Evolutionary conservation across 768 basidiomycete species (phyloP).

Genomic region (Psilocybe cubensis): DNA sequence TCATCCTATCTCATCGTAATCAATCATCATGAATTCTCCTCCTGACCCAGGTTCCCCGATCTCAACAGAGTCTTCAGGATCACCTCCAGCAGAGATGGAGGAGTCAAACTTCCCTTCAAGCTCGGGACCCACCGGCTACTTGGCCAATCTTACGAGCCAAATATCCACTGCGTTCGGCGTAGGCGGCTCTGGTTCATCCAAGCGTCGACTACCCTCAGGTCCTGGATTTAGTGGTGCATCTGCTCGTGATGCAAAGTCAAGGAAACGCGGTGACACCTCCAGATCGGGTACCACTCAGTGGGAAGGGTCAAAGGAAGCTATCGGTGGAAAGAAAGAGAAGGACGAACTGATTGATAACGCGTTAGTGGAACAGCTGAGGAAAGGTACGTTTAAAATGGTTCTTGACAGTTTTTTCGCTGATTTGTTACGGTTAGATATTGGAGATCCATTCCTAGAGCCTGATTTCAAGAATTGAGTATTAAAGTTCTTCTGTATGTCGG

Average conservation of each 20-base stretch:
- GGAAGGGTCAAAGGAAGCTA: conserved; percentile 32
- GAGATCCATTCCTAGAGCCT: conserved; percentile 56
- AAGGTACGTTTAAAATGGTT: conserved; percentile 40
- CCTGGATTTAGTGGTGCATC: conserved; percentile 44
- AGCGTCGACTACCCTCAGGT: conserved; percentile 56
- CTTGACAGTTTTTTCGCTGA: background rate
- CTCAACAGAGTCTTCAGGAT: conserved; percentile 46
- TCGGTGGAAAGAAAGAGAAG: conserved; percentile 52
- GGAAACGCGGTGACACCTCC: conserved; percentile 42
- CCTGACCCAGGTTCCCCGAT: conserved; percentile 44
- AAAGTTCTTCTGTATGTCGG: conserved; percentile 1
- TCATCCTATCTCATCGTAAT: background rate
- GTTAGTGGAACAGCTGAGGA: conserved; percentile 56
- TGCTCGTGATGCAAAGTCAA: conserved; percentile 52
- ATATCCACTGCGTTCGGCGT: conserved; percentile 35
- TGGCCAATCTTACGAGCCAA: conserved; percentile 38
- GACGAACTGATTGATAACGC: conserved; percentile 56
- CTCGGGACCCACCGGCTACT: conserved; percentile 15
- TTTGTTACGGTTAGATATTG: conserved; percentile 43
- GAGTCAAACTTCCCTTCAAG: conserved; percentile 30
- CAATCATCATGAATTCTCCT: conserved; percentile 41
- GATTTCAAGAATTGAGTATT: conserved; percentile 8
- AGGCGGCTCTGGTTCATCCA: conserved; percentile 38
- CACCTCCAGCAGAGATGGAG: conserved; percentile 41
- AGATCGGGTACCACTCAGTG: conserved; percentile 7